Conservation (phyloP, 2,329 filamentous ascomycete species). For the Colletotrichum sp. region DNA sequence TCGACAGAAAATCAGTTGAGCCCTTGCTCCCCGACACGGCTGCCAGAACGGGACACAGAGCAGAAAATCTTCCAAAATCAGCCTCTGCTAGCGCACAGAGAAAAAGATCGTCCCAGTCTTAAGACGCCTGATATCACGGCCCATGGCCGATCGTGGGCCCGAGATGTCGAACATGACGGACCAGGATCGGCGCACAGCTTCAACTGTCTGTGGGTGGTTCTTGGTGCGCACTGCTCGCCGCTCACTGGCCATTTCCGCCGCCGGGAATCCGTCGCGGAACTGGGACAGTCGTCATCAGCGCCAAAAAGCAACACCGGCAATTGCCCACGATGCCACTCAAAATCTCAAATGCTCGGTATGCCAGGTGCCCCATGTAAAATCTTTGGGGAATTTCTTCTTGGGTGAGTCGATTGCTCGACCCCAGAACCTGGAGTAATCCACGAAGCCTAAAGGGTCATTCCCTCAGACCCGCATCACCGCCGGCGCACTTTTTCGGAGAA, state of each 20-base stretch:
- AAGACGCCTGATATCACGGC: not conserved
- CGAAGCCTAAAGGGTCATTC: not conserved
- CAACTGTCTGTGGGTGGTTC: conserved; percentile 16
- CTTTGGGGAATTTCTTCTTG: not conserved
- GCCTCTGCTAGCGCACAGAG: not conserved
- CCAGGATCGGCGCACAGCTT: conserved; percentile 19
- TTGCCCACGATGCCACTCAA: not conserved
- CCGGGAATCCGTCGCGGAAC: not conserved
- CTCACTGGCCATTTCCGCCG: not conserved
- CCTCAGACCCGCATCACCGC: not conserved
- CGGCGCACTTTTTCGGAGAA: not conserved
- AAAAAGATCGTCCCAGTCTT: not conserved
- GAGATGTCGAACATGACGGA: conserved; percentile 8
- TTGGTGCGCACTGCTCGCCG: not conserved
- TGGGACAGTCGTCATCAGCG: not conserved
- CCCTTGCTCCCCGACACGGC: not conserved
- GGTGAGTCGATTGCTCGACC: not conserved
- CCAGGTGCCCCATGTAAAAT: not conserved
- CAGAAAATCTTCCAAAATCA: not conserved
- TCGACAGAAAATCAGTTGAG: not conserved
- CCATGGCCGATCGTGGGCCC: conserved; percentile 8
- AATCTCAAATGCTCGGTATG: not conserved
- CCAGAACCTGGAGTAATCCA: not conserved
- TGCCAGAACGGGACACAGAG: not conserved
- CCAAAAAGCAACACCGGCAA: conserved; percentile 8